Evolutionary conservation across 495 filamentous ascomycete genomes (phyloP).

Genomic region (Aspergillus nidulans): DNA sequence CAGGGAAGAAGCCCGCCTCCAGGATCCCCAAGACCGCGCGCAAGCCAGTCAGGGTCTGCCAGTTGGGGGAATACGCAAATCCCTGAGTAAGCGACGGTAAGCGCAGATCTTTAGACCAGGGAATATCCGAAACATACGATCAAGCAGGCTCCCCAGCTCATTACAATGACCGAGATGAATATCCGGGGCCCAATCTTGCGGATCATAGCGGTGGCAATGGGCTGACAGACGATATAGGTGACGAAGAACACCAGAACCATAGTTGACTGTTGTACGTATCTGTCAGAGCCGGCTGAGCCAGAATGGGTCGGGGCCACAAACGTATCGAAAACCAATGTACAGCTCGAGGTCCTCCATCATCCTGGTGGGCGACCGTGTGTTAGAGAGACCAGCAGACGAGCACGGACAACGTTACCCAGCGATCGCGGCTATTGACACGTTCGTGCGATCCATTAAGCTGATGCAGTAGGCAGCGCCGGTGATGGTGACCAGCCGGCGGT

Average conservation of each 20-base stretch:
- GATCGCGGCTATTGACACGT: constrained; percentile 58
- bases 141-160: constrained; percentile 46
- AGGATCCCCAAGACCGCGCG: constrained; percentile 57
- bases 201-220: constrained; percentile 51
- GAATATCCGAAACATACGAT: constrained; percentile 22
- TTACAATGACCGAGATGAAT: constrained; percentile 49
- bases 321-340: constrained; percentile 10
- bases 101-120: neutral
- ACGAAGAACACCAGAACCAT: constrained; percentile 63
- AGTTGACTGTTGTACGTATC: constrained; percentile 42
- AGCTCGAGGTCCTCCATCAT: constrained; percentile 8
- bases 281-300: neutral
- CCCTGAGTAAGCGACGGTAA: constrained; percentile 26
- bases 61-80: constrained; percentile 44
- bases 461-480: constrained; percentile 63
- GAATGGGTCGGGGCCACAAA: neutral
- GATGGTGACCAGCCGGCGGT: constrained; percentile 58
- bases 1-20: constrained; percentile 63
- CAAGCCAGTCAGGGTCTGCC: constrained; percentile 41
- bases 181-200: constrained; percentile 57
- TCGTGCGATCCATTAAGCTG: constrained; percentile 65
- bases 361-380: neutral
- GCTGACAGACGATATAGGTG: constrained; percentile 60
- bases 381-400: neutral
- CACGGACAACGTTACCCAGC: constrained; percentile 40